Conservation (phyloP, 2,329 filamentous ascomycete species). For the Scedosporium apiospermum region DNA sequence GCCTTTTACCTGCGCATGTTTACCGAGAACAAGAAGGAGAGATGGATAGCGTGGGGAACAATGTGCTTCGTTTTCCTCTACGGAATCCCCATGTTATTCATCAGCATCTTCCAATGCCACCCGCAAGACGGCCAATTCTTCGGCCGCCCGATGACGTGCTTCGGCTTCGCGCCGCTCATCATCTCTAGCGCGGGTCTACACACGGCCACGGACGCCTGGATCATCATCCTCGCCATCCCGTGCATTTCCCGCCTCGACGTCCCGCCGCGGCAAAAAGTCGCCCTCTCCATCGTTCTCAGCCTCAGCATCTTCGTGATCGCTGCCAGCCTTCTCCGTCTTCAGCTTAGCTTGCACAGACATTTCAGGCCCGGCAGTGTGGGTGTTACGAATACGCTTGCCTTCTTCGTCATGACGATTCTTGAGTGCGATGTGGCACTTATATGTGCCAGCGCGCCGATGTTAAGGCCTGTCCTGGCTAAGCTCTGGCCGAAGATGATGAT, state of each 20-base stretch:
- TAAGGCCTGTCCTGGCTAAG: conserved; percentile 19
- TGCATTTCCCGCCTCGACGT: conserved; percentile 27
- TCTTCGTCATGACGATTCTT: conserved; percentile 26
- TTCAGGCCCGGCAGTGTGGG: conserved; percentile 13
- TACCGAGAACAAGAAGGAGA: conserved; percentile 20
- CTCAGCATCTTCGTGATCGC: conserved; percentile 28
- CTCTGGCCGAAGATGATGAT: conserved; percentile 17
- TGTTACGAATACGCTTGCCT: conserved; percentile 17
- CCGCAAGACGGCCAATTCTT: conserved; percentile 26
- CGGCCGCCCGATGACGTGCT: conserved; percentile 25
- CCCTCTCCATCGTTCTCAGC: conserved; percentile 32
- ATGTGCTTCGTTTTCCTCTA: conserved; percentile 23
- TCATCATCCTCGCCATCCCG: conserved; percentile 33
- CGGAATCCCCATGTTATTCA: conserved; percentile 24
- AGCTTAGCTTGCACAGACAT: conserved; percentile 19
- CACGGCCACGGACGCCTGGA: conserved; percentile 33
- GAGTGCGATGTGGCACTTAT: conserved; percentile 25
- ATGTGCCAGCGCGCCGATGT: conserved; percentile 23
- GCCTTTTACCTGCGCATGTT: conserved; percentile 29
- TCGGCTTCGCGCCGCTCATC: conserved; percentile 29
- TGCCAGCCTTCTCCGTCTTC: conserved; percentile 8
- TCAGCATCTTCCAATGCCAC: conserved; percentile 32
- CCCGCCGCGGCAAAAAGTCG: conserved; percentile 31
- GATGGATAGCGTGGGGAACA: conserved; percentile 21
- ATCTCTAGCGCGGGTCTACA: conserved; percentile 34